Base-by-base conservation (phyloP, 352 stramenopile species). In the Thalassiosira hispida region DNA sequence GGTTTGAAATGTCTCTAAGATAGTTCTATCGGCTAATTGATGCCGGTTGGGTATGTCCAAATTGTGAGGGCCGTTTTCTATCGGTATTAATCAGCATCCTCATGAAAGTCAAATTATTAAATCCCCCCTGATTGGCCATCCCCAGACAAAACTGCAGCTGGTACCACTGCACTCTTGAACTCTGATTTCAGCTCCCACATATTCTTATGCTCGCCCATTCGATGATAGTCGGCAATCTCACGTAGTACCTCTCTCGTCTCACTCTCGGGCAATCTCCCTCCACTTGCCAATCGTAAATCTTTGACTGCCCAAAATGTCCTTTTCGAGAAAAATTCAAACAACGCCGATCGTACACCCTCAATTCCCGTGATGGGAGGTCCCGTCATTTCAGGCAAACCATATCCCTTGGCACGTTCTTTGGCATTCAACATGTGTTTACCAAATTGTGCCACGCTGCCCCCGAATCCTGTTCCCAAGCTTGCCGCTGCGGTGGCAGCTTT, bases 281-380 rank as follows among this genome's bases (percentile, higher is more conserved):
- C 79, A 29, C 67, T 79, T 1, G 72, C 79, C 73, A 77, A 76
- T 71, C 78, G 31, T 20, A 93, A 69, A 77, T 93, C 86, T 64
- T 92, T 92, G 6, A 89, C 73, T 0, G 81, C 81, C 88, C 88
- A 93, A 72, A 76, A 81, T 31, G 61, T 77, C 66, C 81, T 79
- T 31, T 90, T 83, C 23, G 61, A 78, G 77, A 91, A 93, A 11
- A 90, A 73, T 75, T 93, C 72, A 79, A 93, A 93, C 20, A 92
- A 62, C 4, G 90, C 72, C 9, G 74, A 85, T 52, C 83, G 72
- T 7, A 89, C 77, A 40, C 56, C 70, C 47, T 84, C 76, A 2
- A 69, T 27, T 14, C 66, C 61, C 44, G 42, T 65, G 27, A 83
- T 83, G 1, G 74, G 74, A n/a, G 66, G 66, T 12, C 66, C 66